phyloP scores from a whole-genome alignment of 2,329 filamentous ascomycete genomes.

The Onygena corvina region DNA sequence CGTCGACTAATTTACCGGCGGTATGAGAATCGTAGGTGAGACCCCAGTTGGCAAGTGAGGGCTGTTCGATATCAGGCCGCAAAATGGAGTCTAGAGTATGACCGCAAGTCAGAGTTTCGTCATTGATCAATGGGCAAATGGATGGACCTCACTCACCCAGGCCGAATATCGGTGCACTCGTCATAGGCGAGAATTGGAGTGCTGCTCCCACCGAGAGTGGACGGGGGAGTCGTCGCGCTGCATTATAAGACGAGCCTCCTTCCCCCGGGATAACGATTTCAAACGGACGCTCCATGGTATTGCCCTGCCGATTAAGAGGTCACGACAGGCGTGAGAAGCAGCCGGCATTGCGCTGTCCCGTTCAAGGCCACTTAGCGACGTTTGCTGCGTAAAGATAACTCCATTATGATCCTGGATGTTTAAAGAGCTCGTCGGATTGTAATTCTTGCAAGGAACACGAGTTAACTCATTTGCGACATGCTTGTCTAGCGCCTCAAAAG shows the following conservation, averaged over 20 bases:
- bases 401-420: not conserved
- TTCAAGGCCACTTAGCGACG: conserved; percentile 24
- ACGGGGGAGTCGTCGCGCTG: conserved; percentile 22
- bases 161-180: conserved; percentile 37
- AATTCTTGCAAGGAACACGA: too few species aligned
- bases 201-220: conserved; percentile 38
- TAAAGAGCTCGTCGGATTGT: conserved; percentile 5
- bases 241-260: conserved; percentile 19
- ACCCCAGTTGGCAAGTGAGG: conserved; percentile 26
- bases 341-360: conserved; percentile 5
- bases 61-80: conserved; percentile 32
- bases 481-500: too few species aligned
- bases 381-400: not conserved
- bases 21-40: conserved; percentile 40
- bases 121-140: not conserved
- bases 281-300: conserved; percentile 32
- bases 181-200: conserved; percentile 40
- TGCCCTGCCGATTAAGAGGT: conserved; percentile 7
- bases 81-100: conserved; percentile 29
- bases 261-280: conserved; percentile 34
- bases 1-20: conserved; percentile 46
- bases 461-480: too few species aligned
- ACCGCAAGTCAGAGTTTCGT: not conserved
- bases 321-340: not conserved
- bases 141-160: conserved; percentile 25